Evolutionary conservation across 331 rosid species (phyloP).

Genomic region (Dryas integrifolia): DNA sequence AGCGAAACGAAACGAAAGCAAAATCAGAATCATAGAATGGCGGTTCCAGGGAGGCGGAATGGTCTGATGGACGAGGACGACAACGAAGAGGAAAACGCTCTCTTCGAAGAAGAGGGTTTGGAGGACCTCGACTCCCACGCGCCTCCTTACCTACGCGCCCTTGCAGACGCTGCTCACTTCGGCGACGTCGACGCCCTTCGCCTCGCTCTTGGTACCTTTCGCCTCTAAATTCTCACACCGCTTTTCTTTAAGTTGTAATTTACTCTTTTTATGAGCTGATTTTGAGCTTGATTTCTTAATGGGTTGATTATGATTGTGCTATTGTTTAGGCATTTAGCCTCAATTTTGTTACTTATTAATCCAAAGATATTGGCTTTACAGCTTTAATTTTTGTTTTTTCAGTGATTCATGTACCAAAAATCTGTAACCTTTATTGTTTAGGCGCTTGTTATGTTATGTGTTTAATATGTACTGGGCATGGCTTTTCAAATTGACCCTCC

Average conservation of each 20-base stretch:
- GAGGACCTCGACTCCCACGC: slow-evolving; percentile 38
- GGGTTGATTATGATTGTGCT: neutral
- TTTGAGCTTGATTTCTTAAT: neutral
- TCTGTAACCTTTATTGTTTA: neutral
- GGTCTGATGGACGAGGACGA: slow-evolving; percentile 52
- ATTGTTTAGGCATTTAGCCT: neutral
- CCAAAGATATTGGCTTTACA: neutral
- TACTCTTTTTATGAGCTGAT: neutral
- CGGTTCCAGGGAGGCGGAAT: slow-evolving; percentile 84
- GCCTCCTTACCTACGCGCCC: slow-evolving; percentile 73
- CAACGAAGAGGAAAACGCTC: slow-evolving; percentile 51
- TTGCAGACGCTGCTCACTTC: slow-evolving; percentile 51
- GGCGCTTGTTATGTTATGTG: neutral
- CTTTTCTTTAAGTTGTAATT: neutral
- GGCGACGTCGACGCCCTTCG: slow-evolving; percentile 61
- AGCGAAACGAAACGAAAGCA: neutral
- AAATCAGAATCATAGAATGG: slow-evolving; percentile 40
- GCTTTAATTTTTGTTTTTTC: neutral
- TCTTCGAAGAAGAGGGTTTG: slow-evolving; percentile 59
- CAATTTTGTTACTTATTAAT: neutral
- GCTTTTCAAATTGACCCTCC: neutral
- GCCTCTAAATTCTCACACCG: neutral
- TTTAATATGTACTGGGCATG: neutral
- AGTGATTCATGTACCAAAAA: neutral
- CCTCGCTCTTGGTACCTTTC: slow-evolving; percentile 56